Percentiles rank a stretch among this genome's conserved stretches.
Conservation (phyloP, 345 rosid species). For the Hibiscus mutabilis region DNA sequence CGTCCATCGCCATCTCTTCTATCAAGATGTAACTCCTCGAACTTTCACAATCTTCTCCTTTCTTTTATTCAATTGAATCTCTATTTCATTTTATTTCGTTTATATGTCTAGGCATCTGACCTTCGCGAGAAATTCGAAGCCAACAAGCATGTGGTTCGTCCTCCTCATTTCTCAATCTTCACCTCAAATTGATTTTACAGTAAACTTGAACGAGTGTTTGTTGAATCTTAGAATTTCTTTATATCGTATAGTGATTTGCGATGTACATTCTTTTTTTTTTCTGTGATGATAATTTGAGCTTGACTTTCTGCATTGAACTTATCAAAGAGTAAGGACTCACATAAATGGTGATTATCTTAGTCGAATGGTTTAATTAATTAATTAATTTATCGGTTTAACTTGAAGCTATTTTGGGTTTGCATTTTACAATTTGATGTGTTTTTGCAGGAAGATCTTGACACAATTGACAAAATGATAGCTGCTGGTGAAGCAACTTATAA, state of each 20-base stretch:
- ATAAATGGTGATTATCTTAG: not conserved
- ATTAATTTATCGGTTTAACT: no score
- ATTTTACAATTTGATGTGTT: not conserved
- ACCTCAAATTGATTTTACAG: not conserved
- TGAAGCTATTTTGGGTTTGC: not conserved
- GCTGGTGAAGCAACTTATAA: conserved; percentile 67
- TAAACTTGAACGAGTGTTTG: not conserved
- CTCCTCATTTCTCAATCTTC: not conserved
- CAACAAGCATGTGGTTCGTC: conserved; percentile 75
- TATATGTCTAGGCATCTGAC: conserved; percentile 48
- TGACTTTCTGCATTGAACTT: not conserved
- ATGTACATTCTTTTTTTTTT: not conserved
- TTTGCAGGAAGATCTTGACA: conserved; percentile 71
- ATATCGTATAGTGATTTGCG: no score
- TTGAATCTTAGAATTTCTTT: not conserved
- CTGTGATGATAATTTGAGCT: not conserved
- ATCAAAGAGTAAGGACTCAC: not conserved
- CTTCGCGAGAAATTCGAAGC: conserved; percentile 82
- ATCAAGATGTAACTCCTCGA: conserved; percentile 47
- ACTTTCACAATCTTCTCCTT: not conserved
- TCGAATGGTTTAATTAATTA: not conserved
- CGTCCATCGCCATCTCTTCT: conserved; percentile 94
- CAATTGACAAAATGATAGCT: conserved; percentile 72
- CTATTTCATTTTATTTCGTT: not conserved
- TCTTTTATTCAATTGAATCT: not conserved